Conservation (phyloP, 2,329 filamentous ascomycete genomes). For the Fusarium neocosmosporiellum region DNA sequence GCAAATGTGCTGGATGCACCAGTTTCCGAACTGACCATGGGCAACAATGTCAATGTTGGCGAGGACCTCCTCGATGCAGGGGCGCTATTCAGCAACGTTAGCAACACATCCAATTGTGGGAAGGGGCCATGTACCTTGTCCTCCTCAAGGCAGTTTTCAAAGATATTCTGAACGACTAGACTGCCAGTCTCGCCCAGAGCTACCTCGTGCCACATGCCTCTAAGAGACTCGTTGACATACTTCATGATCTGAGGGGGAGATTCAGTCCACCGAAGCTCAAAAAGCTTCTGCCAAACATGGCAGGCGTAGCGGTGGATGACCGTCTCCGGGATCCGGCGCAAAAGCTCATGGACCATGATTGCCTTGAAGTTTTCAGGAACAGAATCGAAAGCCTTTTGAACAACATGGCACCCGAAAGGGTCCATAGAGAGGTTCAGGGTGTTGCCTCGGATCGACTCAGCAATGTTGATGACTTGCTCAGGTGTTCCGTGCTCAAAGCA, state of each 20-base stretch:
- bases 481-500: slow-evolving; percentile 98
- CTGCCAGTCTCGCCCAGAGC: slow-evolving; percentile 97
- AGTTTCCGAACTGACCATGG: slow-evolving; percentile 98
- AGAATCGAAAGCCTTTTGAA: slow-evolving; percentile 98
- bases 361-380: slow-evolving; percentile 98
- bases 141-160: slow-evolving; percentile 98
- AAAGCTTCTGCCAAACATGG: slow-evolving; percentile 99
- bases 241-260: slow-evolving; percentile 98
- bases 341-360: slow-evolving; percentile 97
- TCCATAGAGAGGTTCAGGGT: slow-evolving; percentile 97
- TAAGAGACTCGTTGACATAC: slow-evolving; percentile 94
- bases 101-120: neutral
- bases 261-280: slow-evolving; percentile 95
- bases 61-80: slow-evolving; percentile 96
- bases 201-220: slow-evolving; percentile 99
- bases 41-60: slow-evolving; percentile 95
- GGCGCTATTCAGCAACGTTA: slow-evolving; percentile 70
- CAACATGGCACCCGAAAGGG: slow-evolving; percentile 96
- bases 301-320: slow-evolving; percentile 99
- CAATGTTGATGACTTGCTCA: slow-evolving; percentile 94
- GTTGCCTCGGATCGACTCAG: slow-evolving; percentile 92
- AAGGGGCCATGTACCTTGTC: slow-evolving; percentile 79
- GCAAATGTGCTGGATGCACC: slow-evolving; percentile 99
- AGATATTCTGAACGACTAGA: slow-evolving; percentile 98
- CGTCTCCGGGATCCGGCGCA: slow-evolving; percentile 95